A percentile compares a stretch with the other conserved stretches of the same genome.
Evolutionary conservation across 2,329 filamentous ascomycete species (phyloP).

Genomic region (Dichotomopilus funicola): DNA sequence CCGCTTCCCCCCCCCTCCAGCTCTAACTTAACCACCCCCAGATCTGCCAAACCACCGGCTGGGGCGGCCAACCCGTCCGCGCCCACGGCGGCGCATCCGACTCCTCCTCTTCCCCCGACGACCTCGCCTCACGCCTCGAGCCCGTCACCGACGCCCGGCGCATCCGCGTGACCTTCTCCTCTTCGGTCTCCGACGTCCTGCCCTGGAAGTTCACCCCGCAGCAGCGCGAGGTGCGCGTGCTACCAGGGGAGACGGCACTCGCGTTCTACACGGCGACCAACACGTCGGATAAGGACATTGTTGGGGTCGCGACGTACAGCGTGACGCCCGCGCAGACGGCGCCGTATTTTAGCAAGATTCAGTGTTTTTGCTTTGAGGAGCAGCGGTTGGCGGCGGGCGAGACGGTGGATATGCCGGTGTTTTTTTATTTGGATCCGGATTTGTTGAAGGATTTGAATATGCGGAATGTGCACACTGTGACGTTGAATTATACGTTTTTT

Average conservation of each 20-base stretch:
- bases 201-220: constrained; percentile 98
- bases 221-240: constrained; percentile 89
- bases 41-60: constrained; percentile 82
- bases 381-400: constrained; percentile 91
- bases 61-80: constrained; percentile 87
- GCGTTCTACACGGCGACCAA: constrained; percentile 98
- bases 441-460: constrained; percentile 88
- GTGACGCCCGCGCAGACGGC: constrained; percentile 94
- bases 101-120: constrained; percentile 35
- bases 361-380: constrained; percentile 98
- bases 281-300: constrained; percentile 83
- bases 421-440: constrained; percentile 97
- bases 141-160: constrained; percentile 77
- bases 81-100: constrained; percentile 54
- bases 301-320: constrained; percentile 95
- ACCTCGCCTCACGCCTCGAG: constrained; percentile 68
- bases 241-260: constrained; percentile 92
- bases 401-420: constrained; percentile 98
- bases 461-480: constrained; percentile 91
- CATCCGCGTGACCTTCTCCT: constrained; percentile 92
- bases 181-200: constrained; percentile 87
- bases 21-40: constrained; percentile 29
- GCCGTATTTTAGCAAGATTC: constrained; percentile 98
- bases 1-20: no score
- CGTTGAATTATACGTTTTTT: constrained; percentile 95